These are phyloP conservation scores for Microthyrium microscopicum DNA, from an alignment of 2,329 filamentous ascomycete species.

Conservation along the genomic window DNA sequence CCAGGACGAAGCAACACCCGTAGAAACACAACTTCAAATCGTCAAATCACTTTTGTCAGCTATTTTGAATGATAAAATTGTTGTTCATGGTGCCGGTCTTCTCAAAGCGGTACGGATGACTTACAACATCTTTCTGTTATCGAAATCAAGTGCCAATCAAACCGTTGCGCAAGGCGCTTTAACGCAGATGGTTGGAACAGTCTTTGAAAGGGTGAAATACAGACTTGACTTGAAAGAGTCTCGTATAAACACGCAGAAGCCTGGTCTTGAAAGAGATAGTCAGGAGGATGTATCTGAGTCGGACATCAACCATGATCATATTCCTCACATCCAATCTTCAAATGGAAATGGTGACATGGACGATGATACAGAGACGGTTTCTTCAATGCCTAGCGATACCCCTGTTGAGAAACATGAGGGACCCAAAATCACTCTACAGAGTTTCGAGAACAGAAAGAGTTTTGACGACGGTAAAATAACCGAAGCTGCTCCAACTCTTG, in stretches of 20 bases:
- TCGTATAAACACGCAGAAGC: constrained; percentile 38
- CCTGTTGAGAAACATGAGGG: constrained; percentile 31
- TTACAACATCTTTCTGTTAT: constrained; percentile 96
- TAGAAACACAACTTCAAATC: constrained; percentile 91
- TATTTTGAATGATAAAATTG: constrained; percentile 95
- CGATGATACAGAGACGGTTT: constrained; percentile 21
- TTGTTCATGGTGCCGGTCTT: constrained; percentile 89
- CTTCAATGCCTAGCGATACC: constrained; percentile 25
- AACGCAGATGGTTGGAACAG: constrained; percentile 96
- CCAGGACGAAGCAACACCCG: constrained; percentile 82
- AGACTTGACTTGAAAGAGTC: constrained; percentile 77
- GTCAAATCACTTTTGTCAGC: constrained; percentile 92
- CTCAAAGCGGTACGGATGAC: constrained; percentile 94
- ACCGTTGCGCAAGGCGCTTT: constrained; percentile 93
- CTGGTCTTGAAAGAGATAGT: constrained; percentile 15
- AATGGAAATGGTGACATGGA: constrained; percentile 19
- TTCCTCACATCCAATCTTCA: constrained; percentile 12
- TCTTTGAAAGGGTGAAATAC: constrained; percentile 85
- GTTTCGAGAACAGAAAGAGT: constrained; percentile 49
- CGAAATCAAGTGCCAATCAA: constrained; percentile 85
- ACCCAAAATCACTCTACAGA: constrained; percentile 48
- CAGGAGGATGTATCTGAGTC: constrained; percentile 13
- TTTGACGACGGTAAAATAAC: constrained; percentile 49
- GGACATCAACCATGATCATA: constrained; percentile 13
- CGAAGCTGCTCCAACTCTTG: constrained; percentile 50